A percentile compares a stretch with the other conserved stretches of the same genome.
These are phyloP conservation scores for Entomortierella beljakovae DNA, from an alignment of 192 early-diverging fungal genomes.

Conservation along the genomic window DNA sequence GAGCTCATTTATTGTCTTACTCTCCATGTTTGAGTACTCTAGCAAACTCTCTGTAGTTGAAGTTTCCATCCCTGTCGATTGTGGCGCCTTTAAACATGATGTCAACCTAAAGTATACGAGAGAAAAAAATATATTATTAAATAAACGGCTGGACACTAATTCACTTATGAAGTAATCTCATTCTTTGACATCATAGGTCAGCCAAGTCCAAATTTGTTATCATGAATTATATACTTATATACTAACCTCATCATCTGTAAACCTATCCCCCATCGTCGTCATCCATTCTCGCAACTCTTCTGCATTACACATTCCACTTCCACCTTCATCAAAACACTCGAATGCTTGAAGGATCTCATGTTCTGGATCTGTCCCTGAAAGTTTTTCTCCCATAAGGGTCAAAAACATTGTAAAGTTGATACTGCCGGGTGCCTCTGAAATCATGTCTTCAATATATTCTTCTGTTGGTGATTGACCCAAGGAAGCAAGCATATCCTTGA, in stretches of 20 bases:
- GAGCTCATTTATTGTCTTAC: too few species aligned
- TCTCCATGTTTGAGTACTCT: conserved; percentile 95
- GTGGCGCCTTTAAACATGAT: conserved; percentile 94
- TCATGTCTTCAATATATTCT: conserved; percentile 90
- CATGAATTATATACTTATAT: not conserved
- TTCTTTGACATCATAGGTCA: too few species aligned
- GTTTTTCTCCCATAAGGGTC: conserved; percentile 94
- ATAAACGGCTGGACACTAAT: too few species aligned
- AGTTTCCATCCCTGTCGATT: conserved; percentile 77
- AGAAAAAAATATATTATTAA: conserved; percentile 73
- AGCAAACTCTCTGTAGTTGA: conserved; percentile 95
- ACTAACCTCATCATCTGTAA: conserved; percentile 88
- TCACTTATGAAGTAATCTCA: too few species aligned
- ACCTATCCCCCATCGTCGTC: conserved; percentile 95
- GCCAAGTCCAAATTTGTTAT: too few species aligned
- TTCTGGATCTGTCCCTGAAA: conserved; percentile 92
- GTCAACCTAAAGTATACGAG: conserved; percentile 68
- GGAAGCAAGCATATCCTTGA: conserved; percentile 74
- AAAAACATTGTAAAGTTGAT: conserved; percentile 99
- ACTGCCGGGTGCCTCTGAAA: conserved; percentile 85
- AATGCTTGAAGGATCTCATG: conserved; percentile 93
- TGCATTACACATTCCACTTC: conserved; percentile 83
- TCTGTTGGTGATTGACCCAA: conserved; percentile 69
- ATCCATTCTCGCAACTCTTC: conserved; percentile 87
- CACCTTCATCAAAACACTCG: conserved; percentile 90